Evolutionary conservation across 345 rosid species (phyloP), one percentile per base, ranked within the genome.

Genomic region (Lepidium sativum): DNA sequence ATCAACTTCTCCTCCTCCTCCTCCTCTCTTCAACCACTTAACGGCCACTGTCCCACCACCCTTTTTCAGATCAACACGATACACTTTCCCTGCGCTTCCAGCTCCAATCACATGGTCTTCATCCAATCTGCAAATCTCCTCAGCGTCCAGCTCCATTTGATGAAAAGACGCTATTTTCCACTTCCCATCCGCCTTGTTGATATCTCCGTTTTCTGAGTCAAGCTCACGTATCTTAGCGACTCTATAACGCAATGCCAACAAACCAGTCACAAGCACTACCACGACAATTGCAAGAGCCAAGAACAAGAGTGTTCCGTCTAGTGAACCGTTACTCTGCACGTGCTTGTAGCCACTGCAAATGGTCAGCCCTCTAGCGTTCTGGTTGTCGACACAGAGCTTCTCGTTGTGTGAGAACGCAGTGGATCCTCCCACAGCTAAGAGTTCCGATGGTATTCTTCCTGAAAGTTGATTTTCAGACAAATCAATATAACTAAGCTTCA

Each of bases 81-180:
- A 89, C 20, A 89, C 98, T 70, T 80, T 89, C 38, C 98, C 98
- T 0, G 94, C 87, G 5, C 94, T 86, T 6, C 98, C 98, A 35
- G 75, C 79, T 52, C 96, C 96, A 1, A 92, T 89, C 73, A 92
- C 64, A 27, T 83, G 79, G 5, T 71, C 81, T 65, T 86, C 94
- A 29, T 82, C 77, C 67, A 89, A 38, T 1, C 80, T 86, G 20
- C 85, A 76, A 15, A 92, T 83, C 39, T 92, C 94, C 18, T 84
- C 86, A 12, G 83, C 84, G 9, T 89, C 94, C n/a, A 92, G 69
- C 43, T 86, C 94, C 57, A 87, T 29, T 10, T 81, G 83, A 70
- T 89, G 83, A 58, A 89, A 89, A 42, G 84, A 83, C 9, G 88
- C 66, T 6, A 92, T 67, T 47, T 80, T 83, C 88, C 86, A 86